Evolutionary conservation across 2,329 filamentous ascomycete species (phyloP).

Genomic region (Penicillium italicum): DNA sequence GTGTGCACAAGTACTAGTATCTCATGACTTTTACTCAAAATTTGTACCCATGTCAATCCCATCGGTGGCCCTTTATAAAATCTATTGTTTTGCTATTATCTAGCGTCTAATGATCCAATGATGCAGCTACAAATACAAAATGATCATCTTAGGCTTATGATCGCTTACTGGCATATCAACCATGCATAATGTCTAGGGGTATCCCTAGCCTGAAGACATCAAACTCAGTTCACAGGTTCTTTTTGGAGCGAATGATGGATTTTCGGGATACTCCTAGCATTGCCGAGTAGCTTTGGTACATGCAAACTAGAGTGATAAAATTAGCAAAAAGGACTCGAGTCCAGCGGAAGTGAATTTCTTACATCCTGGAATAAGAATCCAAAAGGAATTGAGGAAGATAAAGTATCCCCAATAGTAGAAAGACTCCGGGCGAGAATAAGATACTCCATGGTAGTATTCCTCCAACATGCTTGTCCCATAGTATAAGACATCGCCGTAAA

Average conservation of each 20-base stretch:
- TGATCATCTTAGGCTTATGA: not conserved
- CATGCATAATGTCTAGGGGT: not conserved
- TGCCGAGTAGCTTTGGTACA: not conserved
- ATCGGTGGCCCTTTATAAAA: not conserved
- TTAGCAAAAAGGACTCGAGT: not conserved
- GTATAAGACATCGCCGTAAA: not conserved
- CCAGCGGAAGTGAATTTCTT: not conserved
- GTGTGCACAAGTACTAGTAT: too few species aligned
- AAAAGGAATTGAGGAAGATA: not conserved
- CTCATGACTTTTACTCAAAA: not conserved
- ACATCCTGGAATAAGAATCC: not conserved
- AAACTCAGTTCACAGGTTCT: not conserved
- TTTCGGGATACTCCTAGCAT: not conserved
- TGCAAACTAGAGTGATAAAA: not conserved
- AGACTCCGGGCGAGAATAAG: not conserved
- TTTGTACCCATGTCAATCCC: not conserved
- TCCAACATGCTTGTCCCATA: not conserved
- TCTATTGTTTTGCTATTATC: not conserved
- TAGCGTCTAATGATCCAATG: too few species aligned
- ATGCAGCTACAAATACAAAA: too few species aligned
- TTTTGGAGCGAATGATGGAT: not conserved
- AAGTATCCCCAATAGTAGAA: not conserved
- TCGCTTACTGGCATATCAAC: not conserved
- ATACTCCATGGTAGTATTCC: not conserved
- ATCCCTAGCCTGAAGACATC: not conserved